Evolutionary conservation across 805 yeast species (phyloP).

Genomic region (Sugiyamaella lignohabitans): DNA sequence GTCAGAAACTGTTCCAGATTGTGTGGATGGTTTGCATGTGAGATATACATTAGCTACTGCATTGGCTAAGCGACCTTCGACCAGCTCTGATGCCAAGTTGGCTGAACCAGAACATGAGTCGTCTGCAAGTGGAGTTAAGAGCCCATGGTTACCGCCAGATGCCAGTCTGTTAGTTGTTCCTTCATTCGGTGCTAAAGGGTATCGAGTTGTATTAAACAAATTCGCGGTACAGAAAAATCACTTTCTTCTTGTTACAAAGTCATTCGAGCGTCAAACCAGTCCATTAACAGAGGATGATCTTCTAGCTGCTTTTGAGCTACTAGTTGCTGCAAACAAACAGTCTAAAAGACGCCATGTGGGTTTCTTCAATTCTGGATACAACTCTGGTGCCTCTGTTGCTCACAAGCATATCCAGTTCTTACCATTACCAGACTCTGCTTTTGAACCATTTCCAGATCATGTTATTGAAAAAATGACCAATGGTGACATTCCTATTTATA

Average conservation of each 20-base stretch:
- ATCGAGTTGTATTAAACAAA: constrained; percentile 72
- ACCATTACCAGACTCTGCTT: constrained; percentile 49
- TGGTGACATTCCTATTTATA: constrained; percentile 17
- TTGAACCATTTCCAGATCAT: constrained; percentile 36
- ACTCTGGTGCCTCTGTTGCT: constrained; percentile 90
- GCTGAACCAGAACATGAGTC: constrained; percentile 3
- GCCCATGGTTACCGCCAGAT: constrained; percentile 81
- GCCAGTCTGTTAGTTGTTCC: constrained; percentile 59
- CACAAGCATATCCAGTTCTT: constrained; percentile 90
- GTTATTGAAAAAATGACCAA: constrained; percentile 6
- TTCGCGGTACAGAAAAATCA: constrained; percentile 80
- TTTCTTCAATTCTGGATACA: constrained; percentile 82
- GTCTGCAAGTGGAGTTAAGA: constrained; percentile 9
- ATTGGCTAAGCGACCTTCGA: constrained; percentile 31
- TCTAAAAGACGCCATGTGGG: constrained; percentile 56
- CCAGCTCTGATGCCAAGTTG: constrained; percentile 1
- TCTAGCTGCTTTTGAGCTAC: constrained; percentile 47
- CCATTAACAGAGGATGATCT: constrained; percentile 71
- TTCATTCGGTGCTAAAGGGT: constrained; percentile 43
- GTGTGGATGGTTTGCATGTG: constrained; percentile 30
- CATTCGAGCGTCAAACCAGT: constrained; percentile 62
- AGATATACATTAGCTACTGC: constrained; percentile 34
- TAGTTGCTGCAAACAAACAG: constrained; percentile 43
- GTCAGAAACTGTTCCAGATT: constrained; percentile 34
- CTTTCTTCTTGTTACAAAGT: constrained; percentile 68